Evolutionary conservation across 768 basidiomycete genomes (phyloP), one percentile per base, ranked within the genome.

Genomic region (Pisolithus albus): DNA sequence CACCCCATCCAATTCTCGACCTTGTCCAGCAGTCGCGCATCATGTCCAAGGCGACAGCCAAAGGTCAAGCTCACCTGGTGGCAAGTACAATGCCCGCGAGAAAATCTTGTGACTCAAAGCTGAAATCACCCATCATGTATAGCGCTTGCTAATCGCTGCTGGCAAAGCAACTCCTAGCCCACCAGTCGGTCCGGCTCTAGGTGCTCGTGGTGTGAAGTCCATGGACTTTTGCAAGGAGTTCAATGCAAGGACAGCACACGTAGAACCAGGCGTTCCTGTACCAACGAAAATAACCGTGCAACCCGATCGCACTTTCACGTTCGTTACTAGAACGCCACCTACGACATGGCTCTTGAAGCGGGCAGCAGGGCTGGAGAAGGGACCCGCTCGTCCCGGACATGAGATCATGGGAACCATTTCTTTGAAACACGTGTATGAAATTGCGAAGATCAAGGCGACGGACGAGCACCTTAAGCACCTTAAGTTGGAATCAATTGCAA

Each of bases 141-240:
- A 90, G 90, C 88, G 91, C 56, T 73, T 98, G 52, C 78, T 95
- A 47, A 82, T 97, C 54, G 82, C 84, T 47, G 95, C 95, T 41
- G 93, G 92, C 41, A 97, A 97, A 65, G 95, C 95, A 34, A 86
- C 94, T 24, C 94, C 95, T 16, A 88, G 91, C 37, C 95, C 95
- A 51, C 95, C 95, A 8, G 88, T 99, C 47, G 95, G 95, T 63
- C 95, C 95, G 50, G 95, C 94, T 30, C 81, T 99, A 49, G 96
- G 96, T 74, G 95, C 96, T 57, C 84, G 92, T 63, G 96, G 96
- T 61, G 94, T 99, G 59, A 97, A 96, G 72, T 92, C 93, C 24
- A 98, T 98, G 88, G 96, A 99, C 73, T 99, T 99, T 66, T 96
- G 93, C 78, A 99, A 97, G 69, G 93, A 98, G 68, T 99, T 98